These are phyloP conservation scores for Aechmea fasciata DNA, from an alignment of 176 grass and related monocot species.

Conservation along the genomic window DNA sequence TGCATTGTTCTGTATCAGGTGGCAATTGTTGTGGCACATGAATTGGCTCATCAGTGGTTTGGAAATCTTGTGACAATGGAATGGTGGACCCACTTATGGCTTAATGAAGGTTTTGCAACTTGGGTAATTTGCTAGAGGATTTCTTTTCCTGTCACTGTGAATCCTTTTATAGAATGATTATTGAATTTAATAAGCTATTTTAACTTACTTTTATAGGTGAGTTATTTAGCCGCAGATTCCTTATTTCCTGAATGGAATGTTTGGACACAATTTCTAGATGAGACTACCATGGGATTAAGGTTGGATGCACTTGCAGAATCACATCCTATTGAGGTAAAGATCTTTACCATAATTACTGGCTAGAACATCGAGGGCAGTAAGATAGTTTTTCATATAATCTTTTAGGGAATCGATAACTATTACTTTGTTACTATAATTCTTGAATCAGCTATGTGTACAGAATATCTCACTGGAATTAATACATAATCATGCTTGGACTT, in stretches of 20 bases:
- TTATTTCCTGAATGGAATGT: slow-evolving; percentile 98
- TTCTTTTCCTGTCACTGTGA: background rate
- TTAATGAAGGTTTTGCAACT: slow-evolving; percentile 95
- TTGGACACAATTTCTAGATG: slow-evolving; percentile 89
- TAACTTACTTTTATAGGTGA: slow-evolving; percentile 40
- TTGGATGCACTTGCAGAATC: slow-evolving; percentile 85
- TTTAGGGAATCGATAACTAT: background rate
- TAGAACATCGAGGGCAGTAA: background rate
- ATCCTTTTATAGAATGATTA: background rate
- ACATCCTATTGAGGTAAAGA: slow-evolving; percentile 89
- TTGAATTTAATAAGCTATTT: slow-evolving; percentile 5
- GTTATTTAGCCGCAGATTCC: slow-evolving; percentile 59
- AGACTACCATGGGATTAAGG: slow-evolving; percentile 59
- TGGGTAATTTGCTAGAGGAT: slow-evolving; percentile 49
- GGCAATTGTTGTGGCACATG: slow-evolving; percentile 87
- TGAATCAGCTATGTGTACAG: background rate
- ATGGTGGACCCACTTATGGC: slow-evolving; percentile 98
- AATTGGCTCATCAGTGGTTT: slow-evolving; percentile 97
- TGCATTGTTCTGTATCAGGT: slow-evolving; percentile 37
- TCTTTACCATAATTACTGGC: background rate
- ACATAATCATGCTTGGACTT: background rate
- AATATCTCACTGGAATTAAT: too few relatives aligned
- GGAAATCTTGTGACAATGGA: slow-evolving; percentile 98
- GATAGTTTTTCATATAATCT: background rate
- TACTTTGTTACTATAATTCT: background rate